Conservation (phyloP, 148 eudicot species). For the Vaccinium myrtillus region DNA sequence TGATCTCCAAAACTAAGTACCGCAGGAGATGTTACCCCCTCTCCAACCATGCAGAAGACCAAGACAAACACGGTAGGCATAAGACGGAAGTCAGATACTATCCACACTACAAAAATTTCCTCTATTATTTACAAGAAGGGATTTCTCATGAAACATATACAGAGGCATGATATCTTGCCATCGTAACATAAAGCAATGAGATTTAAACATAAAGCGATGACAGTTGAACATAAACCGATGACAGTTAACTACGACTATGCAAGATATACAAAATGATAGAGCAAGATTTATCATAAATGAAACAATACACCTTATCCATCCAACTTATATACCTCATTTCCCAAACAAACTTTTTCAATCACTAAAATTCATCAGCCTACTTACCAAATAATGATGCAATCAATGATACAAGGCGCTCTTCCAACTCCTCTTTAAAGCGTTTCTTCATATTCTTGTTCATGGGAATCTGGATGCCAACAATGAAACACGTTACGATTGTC, state of each 20-base stretch:
- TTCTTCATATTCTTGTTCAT: slow-evolving; percentile 79
- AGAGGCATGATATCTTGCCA: not conserved
- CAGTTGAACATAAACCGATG: not conserved
- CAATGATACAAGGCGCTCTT: slow-evolving; percentile 85
- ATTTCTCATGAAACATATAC: not conserved
- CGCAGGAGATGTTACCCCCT: not conserved
- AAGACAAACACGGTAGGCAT: not conserved
- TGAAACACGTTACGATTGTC: slow-evolving; percentile 5
- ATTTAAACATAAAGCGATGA: too few species aligned
- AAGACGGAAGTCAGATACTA: not conserved
- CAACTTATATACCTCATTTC: not conserved
- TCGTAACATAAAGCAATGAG: not conserved
- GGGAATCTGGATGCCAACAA: slow-evolving; percentile 53
- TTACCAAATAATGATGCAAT: slow-evolving; percentile 96
- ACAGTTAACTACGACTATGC: not conserved
- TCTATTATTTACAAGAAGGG: not conserved
- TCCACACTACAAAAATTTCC: not conserved
- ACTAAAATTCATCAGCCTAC: slow-evolving; percentile 29
- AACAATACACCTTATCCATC: not conserved
- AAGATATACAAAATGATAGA: not conserved
- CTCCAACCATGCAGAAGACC: not conserved
- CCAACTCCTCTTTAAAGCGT: slow-evolving; percentile 73
- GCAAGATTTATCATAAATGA: not conserved
- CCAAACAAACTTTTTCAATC: not conserved
- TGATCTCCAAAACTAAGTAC: slow-evolving; percentile 1